Base-by-base conservation (phyloP, 1,139 yeast genomes). In the Diutina neorugosa region DNA sequence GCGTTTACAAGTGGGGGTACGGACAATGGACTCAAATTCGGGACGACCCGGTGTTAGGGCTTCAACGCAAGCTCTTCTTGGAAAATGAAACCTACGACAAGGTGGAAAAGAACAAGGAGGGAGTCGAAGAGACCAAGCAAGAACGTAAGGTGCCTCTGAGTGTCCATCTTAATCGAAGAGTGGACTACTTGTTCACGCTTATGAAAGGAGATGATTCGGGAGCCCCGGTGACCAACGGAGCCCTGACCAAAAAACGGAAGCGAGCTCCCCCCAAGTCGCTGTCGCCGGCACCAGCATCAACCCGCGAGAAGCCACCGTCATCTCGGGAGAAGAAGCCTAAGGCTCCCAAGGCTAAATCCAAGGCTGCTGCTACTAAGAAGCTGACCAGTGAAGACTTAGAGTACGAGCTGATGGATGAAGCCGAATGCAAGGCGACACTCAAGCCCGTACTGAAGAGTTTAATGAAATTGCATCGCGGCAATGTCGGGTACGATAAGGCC, bases 11-110 rank as follows among this genome's bases (percentile, higher is more conserved):
- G 66, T 89, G 91, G 67, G 99, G 99, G 0, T 93, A 89, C 64
- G 98, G 98, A 20, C 85, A 96, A 0, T 94, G 98, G 98, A 68
- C 79, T 7, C 91, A 87, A 64, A 91, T 94, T 51, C 75, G 98
- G 64, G 98, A 93, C 68, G 98, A 94, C 69, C 98, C 98, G 1
- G 78, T 88, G 55, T 75, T 94, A 56, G 94, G 93, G 14, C 74
- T 94, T 58, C 88, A 90, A 57, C 89, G 89, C 61, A 91, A 88
- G 69, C 69, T 91, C 58, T 91, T 81, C 63, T 73, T 91, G 60
- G 88, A 59, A 18, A 46, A 46, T 18, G 50, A 46, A 18, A n/a
- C 50, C 14, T 44, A 44, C 19, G 48, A 44, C 21, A 50, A 21
- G 46, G 44, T 40, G 8, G 62, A 58, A 7, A 57, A 63, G 55